Percentiles rank a stretch among this genome's conserved stretches.
These are phyloP conservation scores for Ophiostoma angusticollis DNA, from an alignment of 2,329 filamentous ascomycete genomes.

Conservation along the genomic window DNA sequence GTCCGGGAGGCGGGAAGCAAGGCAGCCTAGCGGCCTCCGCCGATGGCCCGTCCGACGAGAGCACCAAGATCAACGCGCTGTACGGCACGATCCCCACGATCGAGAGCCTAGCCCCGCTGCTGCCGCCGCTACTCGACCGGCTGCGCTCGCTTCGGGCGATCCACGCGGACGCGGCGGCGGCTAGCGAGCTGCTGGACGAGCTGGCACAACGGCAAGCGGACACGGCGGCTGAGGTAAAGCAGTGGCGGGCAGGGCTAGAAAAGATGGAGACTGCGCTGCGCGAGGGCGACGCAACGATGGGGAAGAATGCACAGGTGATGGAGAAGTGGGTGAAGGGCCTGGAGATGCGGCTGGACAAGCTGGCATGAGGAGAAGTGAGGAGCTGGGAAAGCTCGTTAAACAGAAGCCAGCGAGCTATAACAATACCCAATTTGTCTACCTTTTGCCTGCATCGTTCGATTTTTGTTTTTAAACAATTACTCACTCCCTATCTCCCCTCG, in stretches of 20 bases:
- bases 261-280: conserved; percentile 65
- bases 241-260: conserved; percentile 71
- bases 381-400: too few relatives aligned
- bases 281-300: conserved; percentile 56
- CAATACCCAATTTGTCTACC: not conserved
- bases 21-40: too few relatives aligned
- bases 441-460: not conserved
- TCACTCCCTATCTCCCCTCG: too few relatives aligned
- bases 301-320: conserved; percentile 70
- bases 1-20: too few relatives aligned
- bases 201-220: conserved; percentile 71
- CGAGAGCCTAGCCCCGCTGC: conserved; percentile 68
- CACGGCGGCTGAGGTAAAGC: conserved; percentile 70
- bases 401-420: too few relatives aligned
- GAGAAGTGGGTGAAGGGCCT: conserved; percentile 81
- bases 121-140: conserved; percentile 76
- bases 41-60: conserved; percentile 52
- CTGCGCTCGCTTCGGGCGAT: conserved; percentile 72
- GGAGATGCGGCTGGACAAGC: conserved; percentile 58
- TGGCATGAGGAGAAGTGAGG: conserved; percentile 22
- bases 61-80: conserved; percentile 78
- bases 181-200: conserved; percentile 61
- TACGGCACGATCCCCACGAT: conserved; percentile 84
- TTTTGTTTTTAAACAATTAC: too few relatives aligned
- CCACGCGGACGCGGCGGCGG: conserved; percentile 75